Base-by-base conservation (phyloP, 306 rosid genomes). In the Glycine soja region DNA sequence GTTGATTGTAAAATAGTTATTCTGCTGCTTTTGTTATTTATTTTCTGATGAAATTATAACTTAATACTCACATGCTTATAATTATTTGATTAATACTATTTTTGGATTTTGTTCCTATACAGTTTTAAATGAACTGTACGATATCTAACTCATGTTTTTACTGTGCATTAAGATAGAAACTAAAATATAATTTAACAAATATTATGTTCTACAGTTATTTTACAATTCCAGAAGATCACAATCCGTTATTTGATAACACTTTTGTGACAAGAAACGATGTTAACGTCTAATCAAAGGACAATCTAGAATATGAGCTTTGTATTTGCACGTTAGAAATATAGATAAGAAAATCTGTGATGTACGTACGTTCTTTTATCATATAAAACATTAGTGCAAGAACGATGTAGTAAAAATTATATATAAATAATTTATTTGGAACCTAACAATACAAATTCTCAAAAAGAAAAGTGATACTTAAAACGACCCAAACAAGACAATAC, bases 171-270 rank as follows among this genome's bases (percentile, higher is more conserved):
- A 59, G 14, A 59, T 59, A 59, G 19, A 36, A 36, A 36, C 30
- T 36, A 36, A 36, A 36, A 36, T 36, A 36, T 36, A 2, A 36
- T 36, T 36, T 36, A 61, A 32, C 46, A 12, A 64, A 36, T 64
- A 65, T 64, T 62, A 15, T 61, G 43, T 62, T 36, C 70, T 36
- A 6, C 7, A 36, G 46, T 3, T 64, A 12, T 64, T 34, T 64
- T 36, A 36, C 13, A 65, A 40, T n/a, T 13, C 19, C 5, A 64
- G 19, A 64, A 36, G 2, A 64, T 64, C 70, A 34, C 46, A 64
- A 14, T 64, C 30, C 71, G 13, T 48, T 70, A 70, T 70, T n/a
- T 30, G 42, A 51, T 72, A 32, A 53, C 34, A 50, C 15, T 50
- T 24, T 48, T 30, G 40, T 36, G 5, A 36, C 40, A 36, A 14